These are phyloP conservation scores for Urochloa ruziziensis DNA, from an alignment of 176 grass and related monocot genomes.

Conservation along the genomic window DNA sequence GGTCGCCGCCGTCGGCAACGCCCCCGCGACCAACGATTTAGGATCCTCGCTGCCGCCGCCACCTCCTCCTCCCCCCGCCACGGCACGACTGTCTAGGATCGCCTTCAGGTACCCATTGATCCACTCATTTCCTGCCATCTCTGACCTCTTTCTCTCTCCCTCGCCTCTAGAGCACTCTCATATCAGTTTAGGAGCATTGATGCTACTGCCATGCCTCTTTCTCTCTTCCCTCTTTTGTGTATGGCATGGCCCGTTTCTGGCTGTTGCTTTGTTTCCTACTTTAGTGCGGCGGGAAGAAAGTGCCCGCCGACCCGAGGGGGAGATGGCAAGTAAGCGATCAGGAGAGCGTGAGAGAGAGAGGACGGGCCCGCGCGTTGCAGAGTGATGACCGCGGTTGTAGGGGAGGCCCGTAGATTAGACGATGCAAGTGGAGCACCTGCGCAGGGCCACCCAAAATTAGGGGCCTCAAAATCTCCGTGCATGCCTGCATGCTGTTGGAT, in stretches of 20 bases:
- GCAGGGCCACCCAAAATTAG: no score
- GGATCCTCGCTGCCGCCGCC: conserved; percentile 19
- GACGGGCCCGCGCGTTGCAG: no score
- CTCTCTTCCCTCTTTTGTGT: neutral
- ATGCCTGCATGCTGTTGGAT: no score
- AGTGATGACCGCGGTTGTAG: no score
- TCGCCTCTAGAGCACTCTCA: no score
- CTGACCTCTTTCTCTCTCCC: no score
- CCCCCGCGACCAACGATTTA: conserved; percentile 26
- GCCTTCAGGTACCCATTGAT: conserved; percentile 98
- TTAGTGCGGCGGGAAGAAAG: no score
- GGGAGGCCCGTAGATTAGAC: no score
- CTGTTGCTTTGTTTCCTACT: conserved; percentile 26
- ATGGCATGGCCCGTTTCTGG: neutral
- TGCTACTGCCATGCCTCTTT: neutral
- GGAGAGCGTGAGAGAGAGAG: conserved; percentile 10
- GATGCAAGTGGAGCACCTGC: no score
- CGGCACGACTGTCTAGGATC: conserved; percentile 74
- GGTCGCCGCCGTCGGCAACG: conserved; percentile 2
- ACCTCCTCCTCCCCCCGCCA: neutral
- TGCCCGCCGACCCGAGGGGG: no score
- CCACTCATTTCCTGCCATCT: conserved; percentile 87
- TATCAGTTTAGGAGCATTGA: neutral
- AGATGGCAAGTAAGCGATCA: conserved; percentile 4
- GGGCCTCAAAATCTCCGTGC: no score